phyloP scores from a whole-genome alignment of 2,329 filamentous ascomycete species.

The Ascochyta clinopodiicola region DNA sequence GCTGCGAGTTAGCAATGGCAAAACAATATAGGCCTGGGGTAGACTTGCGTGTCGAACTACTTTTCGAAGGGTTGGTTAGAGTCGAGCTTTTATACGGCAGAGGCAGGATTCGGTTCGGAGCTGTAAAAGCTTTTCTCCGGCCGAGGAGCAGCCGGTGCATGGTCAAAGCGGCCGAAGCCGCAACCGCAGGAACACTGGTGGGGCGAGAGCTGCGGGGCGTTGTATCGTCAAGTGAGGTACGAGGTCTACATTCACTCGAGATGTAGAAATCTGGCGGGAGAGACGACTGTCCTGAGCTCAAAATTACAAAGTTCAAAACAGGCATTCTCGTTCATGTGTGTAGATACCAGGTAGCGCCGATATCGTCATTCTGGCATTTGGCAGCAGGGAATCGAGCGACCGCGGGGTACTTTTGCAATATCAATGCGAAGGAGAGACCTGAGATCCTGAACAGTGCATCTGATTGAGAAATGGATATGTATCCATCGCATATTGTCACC shows the following conservation, averaged over 20 bases:
- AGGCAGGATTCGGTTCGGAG: neutral
- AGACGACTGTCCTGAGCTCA: neutral
- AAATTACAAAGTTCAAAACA: too few species aligned
- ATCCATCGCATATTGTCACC: neutral
- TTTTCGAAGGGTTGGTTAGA: too few species aligned
- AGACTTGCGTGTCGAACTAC: constrained; percentile 15
- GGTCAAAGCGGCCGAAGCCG: constrained; percentile 9
- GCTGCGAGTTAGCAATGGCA: neutral
- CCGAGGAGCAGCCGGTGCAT: neutral
- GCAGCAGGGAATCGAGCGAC: neutral
- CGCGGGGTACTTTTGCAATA: neutral
- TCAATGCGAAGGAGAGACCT: neutral
- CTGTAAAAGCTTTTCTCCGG: neutral
- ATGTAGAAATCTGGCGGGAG: neutral
- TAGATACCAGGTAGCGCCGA: neutral
- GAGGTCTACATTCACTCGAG: neutral
- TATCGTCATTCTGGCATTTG: neutral
- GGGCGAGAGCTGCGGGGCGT: constrained; percentile 19
- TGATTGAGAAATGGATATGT: neutral
- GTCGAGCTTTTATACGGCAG: too few species aligned
- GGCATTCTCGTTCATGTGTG: neutral
- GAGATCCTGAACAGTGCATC: neutral
- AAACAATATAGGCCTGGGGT: neutral
- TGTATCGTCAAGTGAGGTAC: neutral
- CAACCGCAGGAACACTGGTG: constrained; percentile 21